Percentiles rank a stretch among this genome's conserved stretches.
These are phyloP conservation scores for Cercospora sojina DNA, from an alignment of 2,329 filamentous ascomycete genomes.

Conservation along the genomic window DNA sequence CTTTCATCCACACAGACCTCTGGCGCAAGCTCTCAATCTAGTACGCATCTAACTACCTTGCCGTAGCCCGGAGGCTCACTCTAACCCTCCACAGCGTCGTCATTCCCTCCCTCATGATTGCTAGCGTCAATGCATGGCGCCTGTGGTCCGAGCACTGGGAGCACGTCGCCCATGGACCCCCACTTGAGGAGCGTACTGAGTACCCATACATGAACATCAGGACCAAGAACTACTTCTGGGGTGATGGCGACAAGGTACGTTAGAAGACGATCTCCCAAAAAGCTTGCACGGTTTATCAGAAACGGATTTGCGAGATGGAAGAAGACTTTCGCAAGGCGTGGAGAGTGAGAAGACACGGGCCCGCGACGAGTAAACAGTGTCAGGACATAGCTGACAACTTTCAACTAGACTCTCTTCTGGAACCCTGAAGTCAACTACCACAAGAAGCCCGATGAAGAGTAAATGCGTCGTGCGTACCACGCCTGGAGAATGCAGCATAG, in stretches of 20 bases:
- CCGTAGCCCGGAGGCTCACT: background rate
- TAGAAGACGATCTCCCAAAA: background rate
- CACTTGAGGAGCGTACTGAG: constrained; percentile 85
- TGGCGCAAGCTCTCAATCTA: constrained; percentile 97
- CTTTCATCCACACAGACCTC: constrained; percentile 59
- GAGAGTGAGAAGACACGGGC: background rate
- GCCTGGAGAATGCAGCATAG: background rate
- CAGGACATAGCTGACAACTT: background rate
- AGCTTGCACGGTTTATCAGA: background rate
- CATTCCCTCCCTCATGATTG: constrained; percentile 69
- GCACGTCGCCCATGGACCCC: constrained; percentile 82
- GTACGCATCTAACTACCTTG: constrained; percentile 58
- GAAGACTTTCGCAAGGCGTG: background rate
- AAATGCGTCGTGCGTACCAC: background rate
- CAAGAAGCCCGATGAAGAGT: constrained; percentile 13
- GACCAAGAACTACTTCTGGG: constrained; percentile 92
- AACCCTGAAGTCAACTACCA: constrained; percentile 95
- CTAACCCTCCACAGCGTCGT: constrained; percentile 50
- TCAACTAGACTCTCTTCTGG: constrained; percentile 63
- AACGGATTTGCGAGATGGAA: background rate
- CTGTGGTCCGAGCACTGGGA: constrained; percentile 97
- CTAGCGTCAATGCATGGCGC: constrained; percentile 78
- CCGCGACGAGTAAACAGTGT: constrained; percentile 8
- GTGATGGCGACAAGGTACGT: constrained; percentile 88
- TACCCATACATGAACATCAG: constrained; percentile 99